These are phyloP conservation scores for Brasilioporus rufonigricans DNA, from an alignment of 768 basidiomycete genomes.

Conservation along the genomic window DNA sequence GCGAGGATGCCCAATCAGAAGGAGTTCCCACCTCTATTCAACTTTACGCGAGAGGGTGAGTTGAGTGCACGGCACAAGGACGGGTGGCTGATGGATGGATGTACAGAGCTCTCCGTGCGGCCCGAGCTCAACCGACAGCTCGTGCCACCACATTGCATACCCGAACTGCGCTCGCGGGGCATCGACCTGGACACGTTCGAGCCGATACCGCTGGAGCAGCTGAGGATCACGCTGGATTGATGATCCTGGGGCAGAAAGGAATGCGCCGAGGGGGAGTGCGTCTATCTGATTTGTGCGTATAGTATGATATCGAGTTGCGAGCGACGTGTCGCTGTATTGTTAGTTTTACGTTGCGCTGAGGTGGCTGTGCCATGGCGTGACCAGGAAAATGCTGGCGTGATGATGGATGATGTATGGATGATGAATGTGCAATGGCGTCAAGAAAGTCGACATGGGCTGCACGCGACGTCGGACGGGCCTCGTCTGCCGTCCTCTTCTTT, in stretches of 20 bases:
- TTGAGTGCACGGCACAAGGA: slow-evolving; percentile 2
- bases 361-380: slow-evolving; percentile 24
- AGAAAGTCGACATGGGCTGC: not conserved
- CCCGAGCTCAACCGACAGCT: slow-evolving; percentile 92
- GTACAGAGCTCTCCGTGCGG: slow-evolving; percentile 88
- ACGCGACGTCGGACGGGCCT: not conserved
- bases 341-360: not conserved
- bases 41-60: slow-evolving; percentile 95
- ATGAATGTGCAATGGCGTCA: slow-evolving; percentile 31
- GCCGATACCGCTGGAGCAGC: slow-evolving; percentile 95
- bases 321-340: slow-evolving; percentile 32
- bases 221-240: slow-evolving; percentile 93
- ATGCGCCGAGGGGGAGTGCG: slow-evolving; percentile 17
- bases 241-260: slow-evolving; percentile 30
- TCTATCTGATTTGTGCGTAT: slow-evolving; percentile 36
- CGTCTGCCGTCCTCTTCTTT: not conserved
- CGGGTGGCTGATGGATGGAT: slow-evolving; percentile 6
- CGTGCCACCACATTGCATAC: slow-evolving; percentile 87
- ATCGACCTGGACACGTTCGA: slow-evolving; percentile 90
- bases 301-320: slow-evolving; percentile 36
- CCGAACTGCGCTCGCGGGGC: slow-evolving; percentile 80
- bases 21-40: slow-evolving; percentile 90
- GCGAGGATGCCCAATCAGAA: slow-evolving; percentile 96
- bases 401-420: too few species aligned
- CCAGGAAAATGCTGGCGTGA: slow-evolving; percentile 28